Evolutionary conservation across 805 yeast genomes (phyloP), one percentile per base, ranked within the genome.

Genomic region (Teunomyces tritomae): DNA sequence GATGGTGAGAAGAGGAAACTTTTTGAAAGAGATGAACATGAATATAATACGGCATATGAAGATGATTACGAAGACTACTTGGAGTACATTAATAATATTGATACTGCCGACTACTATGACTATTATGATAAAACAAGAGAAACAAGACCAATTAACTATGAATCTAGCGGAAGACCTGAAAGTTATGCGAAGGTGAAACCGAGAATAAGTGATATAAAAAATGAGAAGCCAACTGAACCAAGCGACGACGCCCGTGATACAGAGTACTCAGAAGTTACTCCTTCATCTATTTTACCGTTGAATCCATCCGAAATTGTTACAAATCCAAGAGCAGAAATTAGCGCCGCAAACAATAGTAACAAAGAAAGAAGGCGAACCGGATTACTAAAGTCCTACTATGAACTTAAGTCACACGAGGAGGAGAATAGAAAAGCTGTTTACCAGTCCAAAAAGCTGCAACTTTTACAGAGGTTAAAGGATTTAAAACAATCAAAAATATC

Each of bases 401-500:
- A 57, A 24, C 39, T 70, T 7, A 59, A 61, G 35, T 47, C 48
- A 1, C 62, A 48, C 48, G 53, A 55, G 26, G 28, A 44, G 3
- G 10, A 37, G 3, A 40, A 66, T 41, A 48, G 62, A 29, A 47
- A 53, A 4, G 53, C 55, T 16, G 42, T 64, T 1, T 69, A 62
- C 49, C 46, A 51, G 3, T 26, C 47, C 3, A 56, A 55, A 37
- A 67, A 63, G 49, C 52, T 47, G n/a, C 53, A 58, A 43, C 54
- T 71, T 8, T 48, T 68, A 17, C 48, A 53, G 11, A 55, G 61
- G 41, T 54, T 72, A 20, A 49, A 58, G 26, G 51, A 55, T 39
- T 53, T 73, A 13, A 54, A 60, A 32, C 39, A 56, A 1, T 64
- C 72, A 5, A 58, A 51, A 17, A 51, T 72, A 3, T 45, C 55